A percentile compares a stretch with the other conserved stretches of the same genome.
These are phyloP conservation scores for Ceratobasidium sp. DNA, from an alignment of 1,284 basidiomycete genomes.

Conservation along the genomic window DNA sequence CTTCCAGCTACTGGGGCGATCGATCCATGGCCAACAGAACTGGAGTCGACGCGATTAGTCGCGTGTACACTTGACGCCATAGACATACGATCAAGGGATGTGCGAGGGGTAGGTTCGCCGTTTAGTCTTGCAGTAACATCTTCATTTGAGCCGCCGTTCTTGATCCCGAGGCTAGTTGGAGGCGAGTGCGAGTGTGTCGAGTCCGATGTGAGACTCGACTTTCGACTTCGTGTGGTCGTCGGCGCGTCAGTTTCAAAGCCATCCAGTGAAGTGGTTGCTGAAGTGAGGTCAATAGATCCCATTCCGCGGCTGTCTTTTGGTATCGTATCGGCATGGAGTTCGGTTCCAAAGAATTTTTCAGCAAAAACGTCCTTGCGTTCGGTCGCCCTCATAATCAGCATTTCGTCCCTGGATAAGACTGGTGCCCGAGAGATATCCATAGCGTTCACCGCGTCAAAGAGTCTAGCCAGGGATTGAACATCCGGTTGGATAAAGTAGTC, in stretches of 20 bases:
- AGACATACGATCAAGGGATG: constrained; percentile 34
- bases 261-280: constrained; percentile 15
- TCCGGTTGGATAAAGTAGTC: constrained; percentile 93
- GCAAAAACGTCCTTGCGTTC: constrained; percentile 93
- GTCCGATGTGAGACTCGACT: constrained; percentile 30
- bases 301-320: constrained; percentile 12
- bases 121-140: constrained; percentile 24
- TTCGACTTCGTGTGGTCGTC: constrained; percentile 21
- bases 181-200: constrained; percentile 33
- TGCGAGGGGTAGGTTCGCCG: constrained; percentile 22
- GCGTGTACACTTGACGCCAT: constrained; percentile 16
- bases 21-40: constrained; percentile 28
- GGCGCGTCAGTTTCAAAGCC: constrained; percentile 20
- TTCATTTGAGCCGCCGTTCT: constrained; percentile 29
- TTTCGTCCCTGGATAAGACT: constrained; percentile 79
- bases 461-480: constrained; percentile 83
- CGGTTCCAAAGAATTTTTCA: constrained; percentile 67
- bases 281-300: constrained; percentile 14
- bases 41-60: constrained; percentile 13
- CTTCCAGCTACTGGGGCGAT: not conserved
- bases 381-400: constrained; percentile 86
- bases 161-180: constrained; percentile 24
- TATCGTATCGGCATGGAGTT: constrained; percentile 23
- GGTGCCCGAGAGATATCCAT: constrained; percentile 89
- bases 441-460: constrained; percentile 93